Conservation (phyloP, 1,284 basidiomycete species). For the Ustilago lituana region DNA sequence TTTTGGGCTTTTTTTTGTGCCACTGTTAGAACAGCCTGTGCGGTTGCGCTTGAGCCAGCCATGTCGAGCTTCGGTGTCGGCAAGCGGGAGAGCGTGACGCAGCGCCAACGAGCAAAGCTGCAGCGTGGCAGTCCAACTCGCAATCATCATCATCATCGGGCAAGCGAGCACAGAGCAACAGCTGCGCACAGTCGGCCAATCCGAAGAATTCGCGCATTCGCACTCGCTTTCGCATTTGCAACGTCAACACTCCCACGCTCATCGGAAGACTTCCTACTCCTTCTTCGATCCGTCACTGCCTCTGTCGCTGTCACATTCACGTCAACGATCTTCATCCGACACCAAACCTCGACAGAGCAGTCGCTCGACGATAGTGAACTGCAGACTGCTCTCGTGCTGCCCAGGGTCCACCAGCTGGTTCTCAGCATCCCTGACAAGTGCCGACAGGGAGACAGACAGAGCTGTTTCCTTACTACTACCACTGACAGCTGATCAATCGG, state of each 20-base stretch:
- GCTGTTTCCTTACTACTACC: too few relatives aligned
- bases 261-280: neutral
- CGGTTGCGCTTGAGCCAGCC: constrained; percentile 22
- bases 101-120: constrained; percentile 2
- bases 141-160: too few relatives aligned
- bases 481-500: too few relatives aligned
- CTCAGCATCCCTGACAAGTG: too few relatives aligned
- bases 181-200: neutral
- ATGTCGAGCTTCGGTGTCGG: too few relatives aligned
- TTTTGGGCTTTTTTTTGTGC: constrained; percentile 1
- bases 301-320: neutral
- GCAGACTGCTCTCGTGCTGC: too few relatives aligned
- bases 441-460: too few relatives aligned
- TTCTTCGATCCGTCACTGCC: too few relatives aligned
- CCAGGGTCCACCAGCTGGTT: too few relatives aligned
- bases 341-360: too few relatives aligned
- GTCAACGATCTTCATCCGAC: constrained; percentile 2
- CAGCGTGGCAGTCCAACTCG: neutral
- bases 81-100: constrained; percentile 13
- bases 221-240: constrained; percentile 14
- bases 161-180: constrained; percentile 2
- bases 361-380: too few relatives aligned
- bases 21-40: neutral
- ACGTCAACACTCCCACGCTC: constrained; percentile 12
- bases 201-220: constrained; percentile 25